phyloP scores from a whole-genome alignment of 2,329 filamentous ascomycete species.

The Didymella arachidicola region DNA sequence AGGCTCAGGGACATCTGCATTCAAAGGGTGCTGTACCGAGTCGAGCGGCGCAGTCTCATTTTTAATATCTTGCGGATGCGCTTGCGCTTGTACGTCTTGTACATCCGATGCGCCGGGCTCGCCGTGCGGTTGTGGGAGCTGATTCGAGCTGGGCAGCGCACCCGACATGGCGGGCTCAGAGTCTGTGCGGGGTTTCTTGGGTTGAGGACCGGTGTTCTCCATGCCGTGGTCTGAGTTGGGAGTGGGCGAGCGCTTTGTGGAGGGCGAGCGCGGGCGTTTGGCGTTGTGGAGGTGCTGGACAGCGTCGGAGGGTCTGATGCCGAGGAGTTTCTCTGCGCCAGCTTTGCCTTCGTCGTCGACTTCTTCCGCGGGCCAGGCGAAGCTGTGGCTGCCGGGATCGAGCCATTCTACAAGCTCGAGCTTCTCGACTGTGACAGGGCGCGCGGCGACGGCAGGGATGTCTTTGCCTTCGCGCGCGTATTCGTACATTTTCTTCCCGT shows the following conservation, averaged over 20 bases:
- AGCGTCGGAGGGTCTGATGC: constrained; percentile 46
- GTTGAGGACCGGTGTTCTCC: constrained; percentile 27
- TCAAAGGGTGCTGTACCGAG: background rate
- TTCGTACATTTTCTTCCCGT: constrained; percentile 94
- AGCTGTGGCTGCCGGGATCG: constrained; percentile 81
- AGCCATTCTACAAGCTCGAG: constrained; percentile 84
- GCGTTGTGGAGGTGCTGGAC: constrained; percentile 39
- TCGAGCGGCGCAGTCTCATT: background rate
- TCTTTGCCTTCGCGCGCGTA: constrained; percentile 90
- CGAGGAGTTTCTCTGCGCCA: constrained; percentile 73
- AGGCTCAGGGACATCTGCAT: constrained; percentile 14
- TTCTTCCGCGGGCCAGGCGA: constrained; percentile 81
- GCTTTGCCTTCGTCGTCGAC: constrained; percentile 77
- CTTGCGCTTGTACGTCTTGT: background rate
- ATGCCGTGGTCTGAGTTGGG: constrained; percentile 6
- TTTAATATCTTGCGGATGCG: background rate
- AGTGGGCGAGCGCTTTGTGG: background rate
- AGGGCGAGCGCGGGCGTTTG: constrained; percentile 35
- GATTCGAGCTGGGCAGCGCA: constrained; percentile 31
- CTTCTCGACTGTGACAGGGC: constrained; percentile 78
- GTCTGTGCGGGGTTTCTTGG: constrained; percentile 38
- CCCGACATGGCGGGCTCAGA: constrained; percentile 46
- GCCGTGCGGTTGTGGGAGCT: background rate
- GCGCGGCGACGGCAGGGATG: constrained; percentile 83
- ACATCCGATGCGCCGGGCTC: background rate